Percentiles rank a stretch among this genome's conserved stretches.
phyloP scores from a whole-genome alignment of 208 protist genomes.

The Acanthamoeba royreba region DNA sequence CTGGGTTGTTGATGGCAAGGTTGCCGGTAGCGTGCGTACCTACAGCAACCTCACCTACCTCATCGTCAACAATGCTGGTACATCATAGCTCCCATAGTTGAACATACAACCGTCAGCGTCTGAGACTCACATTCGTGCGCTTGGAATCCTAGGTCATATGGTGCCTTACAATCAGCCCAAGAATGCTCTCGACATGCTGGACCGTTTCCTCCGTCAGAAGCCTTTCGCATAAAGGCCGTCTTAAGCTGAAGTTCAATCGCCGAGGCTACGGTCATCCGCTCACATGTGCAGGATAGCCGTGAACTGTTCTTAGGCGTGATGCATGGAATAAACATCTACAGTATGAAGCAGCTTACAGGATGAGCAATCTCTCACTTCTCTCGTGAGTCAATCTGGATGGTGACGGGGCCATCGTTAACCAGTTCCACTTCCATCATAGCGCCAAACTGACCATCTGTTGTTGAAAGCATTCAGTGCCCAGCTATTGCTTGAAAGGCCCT shows the following conservation, averaged over 20 bases:
- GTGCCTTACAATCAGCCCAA: conserved; percentile 26
- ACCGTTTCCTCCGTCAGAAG: neutral
- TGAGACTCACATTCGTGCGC: neutral
- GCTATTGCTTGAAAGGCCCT: neutral
- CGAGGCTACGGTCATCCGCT: no score
- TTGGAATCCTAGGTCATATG: neutral
- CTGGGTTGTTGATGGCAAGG: neutral
- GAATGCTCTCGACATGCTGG: conserved; percentile 19
- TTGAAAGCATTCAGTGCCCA: neutral
- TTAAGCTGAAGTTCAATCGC: no score
- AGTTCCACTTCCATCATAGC: conserved; percentile 74
- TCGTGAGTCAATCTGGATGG: conserved; percentile 57
- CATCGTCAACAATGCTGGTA: conserved; percentile 21
- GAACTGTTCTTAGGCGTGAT: no score
- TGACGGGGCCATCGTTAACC: conserved; percentile 71
- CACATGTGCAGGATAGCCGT: no score
- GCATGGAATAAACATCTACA: no score
- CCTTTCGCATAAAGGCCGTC: neutral
- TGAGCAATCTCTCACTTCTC: conserved; percentile 13
- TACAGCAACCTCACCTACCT: neutral
- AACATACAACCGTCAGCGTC: no score
- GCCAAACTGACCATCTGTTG: conserved; percentile 71
- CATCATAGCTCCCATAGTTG: neutral
- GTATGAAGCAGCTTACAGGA: no score
- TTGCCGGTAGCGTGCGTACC: neutral